These are phyloP conservation scores for Agrocybe praecox DNA, from an alignment of 768 basidiomycete species.

Conservation along the genomic window DNA sequence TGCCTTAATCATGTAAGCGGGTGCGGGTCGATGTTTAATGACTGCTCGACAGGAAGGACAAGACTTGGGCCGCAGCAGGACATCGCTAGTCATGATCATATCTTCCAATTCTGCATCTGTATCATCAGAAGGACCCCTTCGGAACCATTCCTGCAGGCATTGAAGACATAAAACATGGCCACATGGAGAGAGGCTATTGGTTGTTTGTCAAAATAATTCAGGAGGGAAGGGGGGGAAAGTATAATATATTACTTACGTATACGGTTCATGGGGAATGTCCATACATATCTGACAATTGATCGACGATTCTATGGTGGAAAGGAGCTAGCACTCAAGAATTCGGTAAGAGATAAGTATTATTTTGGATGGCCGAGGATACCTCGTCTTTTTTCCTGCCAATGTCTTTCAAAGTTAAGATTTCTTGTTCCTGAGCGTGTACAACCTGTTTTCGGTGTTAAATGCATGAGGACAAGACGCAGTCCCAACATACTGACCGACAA, in stretches of 20 bases:
- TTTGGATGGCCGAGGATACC: constrained; percentile 32
- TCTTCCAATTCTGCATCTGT: constrained; percentile 39
- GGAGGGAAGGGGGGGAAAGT: not conserved
- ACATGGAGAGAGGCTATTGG: constrained; percentile 65
- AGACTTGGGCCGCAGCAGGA: constrained; percentile 63
- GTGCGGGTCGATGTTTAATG: constrained; percentile 62
- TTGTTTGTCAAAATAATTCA: not conserved
- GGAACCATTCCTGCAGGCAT: constrained; percentile 82
- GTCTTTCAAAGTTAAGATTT: constrained; percentile 43
- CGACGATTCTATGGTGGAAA: constrained; percentile 57
- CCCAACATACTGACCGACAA: constrained; percentile 33
- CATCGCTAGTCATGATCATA: constrained; percentile 37
- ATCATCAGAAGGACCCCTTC: constrained; percentile 61
- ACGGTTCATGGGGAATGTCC: constrained; percentile 66
- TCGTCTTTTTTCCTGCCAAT: constrained; percentile 59
- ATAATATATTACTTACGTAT: constrained; percentile 50
- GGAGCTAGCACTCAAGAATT: constrained; percentile 38
- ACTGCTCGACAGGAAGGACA: constrained; percentile 72
- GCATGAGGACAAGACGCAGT: not conserved
- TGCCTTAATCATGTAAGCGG: constrained; percentile 69
- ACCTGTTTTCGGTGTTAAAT: constrained; percentile 27
- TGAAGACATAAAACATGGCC: constrained; percentile 76
- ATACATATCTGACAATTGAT: constrained; percentile 80
- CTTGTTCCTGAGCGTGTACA: constrained; percentile 46
- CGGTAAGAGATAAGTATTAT: not conserved